Base-by-base conservation (phyloP, 2,329 filamentous ascomycete genomes). In the Botrytis byssoidea region DNA sequence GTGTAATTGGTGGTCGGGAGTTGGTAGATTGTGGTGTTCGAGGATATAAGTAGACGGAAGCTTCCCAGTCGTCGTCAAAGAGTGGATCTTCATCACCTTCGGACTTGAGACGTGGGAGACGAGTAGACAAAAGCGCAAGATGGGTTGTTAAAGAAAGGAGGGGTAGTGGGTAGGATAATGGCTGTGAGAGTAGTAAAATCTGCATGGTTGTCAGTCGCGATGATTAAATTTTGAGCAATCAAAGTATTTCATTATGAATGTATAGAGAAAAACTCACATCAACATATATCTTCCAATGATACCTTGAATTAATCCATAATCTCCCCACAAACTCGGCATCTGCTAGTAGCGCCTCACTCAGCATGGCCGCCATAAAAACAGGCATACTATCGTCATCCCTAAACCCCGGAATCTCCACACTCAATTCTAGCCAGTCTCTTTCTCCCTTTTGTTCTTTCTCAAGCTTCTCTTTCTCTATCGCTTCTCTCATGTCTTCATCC, bases 1-100 rank as follows among this genome's bases (percentile, higher is more conserved):
- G 88, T 5, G 95, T 98, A 73, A 99, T 89, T 0, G 96, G 94
- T 7, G 96, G 96, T 67, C 91, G 88, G 46, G 85, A 81, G 64
- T 81, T 78, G 59, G 80, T 76, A 69, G 70, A 71, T 42, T 69
- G 68, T 20, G 76, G 59, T 44, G 71, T 67, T 77, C 79, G 70
- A 74, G 79, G 77, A 84, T 97, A 99, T 44, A 99, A 85, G 73
- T 90, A 91, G 29, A 89, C 87, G 1, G 94, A 91, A 25, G 92
- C 92, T 76, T 92, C 93, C 96, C 96, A 99, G 84, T 99, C 96
- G 83, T 99, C 96, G 84, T 98, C 92, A 83, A 99, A 99, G 81
- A 98, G 91, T 20, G 96, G 96, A 79, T 99, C 96, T 84, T 99
- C 96, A 83, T 98, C 95, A 74, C 89, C 89, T 82, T 97, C 93